Evolutionary conservation across 2,329 filamentous ascomycete species (phyloP), one percentile per base, ranked within the genome.

Genomic region (Fusarium veterinarium): DNA sequence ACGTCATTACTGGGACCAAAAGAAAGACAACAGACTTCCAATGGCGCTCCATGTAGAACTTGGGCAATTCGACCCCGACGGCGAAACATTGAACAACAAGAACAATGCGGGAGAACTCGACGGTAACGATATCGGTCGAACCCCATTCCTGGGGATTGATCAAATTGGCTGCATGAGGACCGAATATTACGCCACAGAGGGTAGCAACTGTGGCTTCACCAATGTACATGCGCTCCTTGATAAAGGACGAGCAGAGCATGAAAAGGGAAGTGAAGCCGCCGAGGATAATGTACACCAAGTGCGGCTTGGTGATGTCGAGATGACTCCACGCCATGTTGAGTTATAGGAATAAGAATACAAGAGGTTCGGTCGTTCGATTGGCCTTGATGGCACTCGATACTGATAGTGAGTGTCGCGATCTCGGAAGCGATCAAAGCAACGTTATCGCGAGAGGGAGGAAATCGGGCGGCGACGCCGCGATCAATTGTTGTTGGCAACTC

Each of bases 141-240:
- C 94, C 93, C 95, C 95, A 97, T 64, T 86, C 86, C 65, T 83
- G 78, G 59, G 92, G 94, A 78, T 95, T 86, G 80, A 97, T 95
- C 42, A 97, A 86, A 76, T 94, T 90, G 66, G 93, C 93, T 42
- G 91, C 94, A 84, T 95, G 91, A 20, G 95, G 95, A 0, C 95
- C 94, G 78, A 97, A 97, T 76, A 96, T 95, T 81, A 97, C 91
- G 73, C 94, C 94, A 79, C 93, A 94, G 53, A 97, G 83, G 6
- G 94, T 97, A 56, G 95, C 94, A 48, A 99, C 94, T 3, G 96
- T 98, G 56, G 96, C 96, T 88, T 99, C 96, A 80, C 96, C 96
- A 81, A 99, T 99, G 85, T 99, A 99, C 79, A 98, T 89, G 81
- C 93, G 93, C 87, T 99, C 96, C 87, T 99, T 99, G 85, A 99